Conservation (phyloP, 805 yeast genomes). For the Scheffersomyces amazonensis region DNA sequence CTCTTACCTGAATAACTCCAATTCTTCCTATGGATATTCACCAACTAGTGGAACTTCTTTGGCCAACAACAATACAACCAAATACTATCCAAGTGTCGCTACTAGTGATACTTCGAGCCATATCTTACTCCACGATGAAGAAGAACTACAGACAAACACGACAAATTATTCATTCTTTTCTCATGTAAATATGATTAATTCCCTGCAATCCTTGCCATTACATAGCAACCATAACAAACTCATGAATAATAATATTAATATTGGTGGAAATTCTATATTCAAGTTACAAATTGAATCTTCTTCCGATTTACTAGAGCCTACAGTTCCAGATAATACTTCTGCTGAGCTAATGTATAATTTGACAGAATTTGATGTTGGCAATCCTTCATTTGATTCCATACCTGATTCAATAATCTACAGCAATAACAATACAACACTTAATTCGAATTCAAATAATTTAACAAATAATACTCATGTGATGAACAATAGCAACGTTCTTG, state of each 20-base stretch:
- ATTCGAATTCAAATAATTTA: not conserved
- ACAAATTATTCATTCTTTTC: slow-evolving; percentile 1
- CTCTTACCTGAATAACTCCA: not conserved
- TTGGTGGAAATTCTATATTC: not conserved
- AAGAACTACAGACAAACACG: not conserved
- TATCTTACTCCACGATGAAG: not conserved
- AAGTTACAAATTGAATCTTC: slow-evolving; percentile 10
- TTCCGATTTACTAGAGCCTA: slow-evolving; percentile 10
- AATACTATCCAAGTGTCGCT: too few species aligned
- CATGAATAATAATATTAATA: slow-evolving; percentile 1
- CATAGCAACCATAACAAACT: not conserved
- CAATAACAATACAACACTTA: not conserved
- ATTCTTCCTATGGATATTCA: not conserved
- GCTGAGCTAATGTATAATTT: slow-evolving; percentile 20
- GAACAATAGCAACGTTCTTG: not conserved
- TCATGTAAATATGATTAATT: not conserved
- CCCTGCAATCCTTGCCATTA: not conserved
- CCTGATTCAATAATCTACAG: slow-evolving; percentile 15
- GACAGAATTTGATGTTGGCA: slow-evolving; percentile 21
- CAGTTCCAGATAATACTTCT: slow-evolving; percentile 3
- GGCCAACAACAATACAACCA: too few species aligned
- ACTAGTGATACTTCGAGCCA: not conserved
- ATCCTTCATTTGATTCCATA: slow-evolving; percentile 24
- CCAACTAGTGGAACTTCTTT: not conserved
- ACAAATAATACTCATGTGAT: not conserved